Base-by-base conservation (phyloP, 2,329 filamentous ascomycete genomes). In the Claviceps digitariae region DNA sequence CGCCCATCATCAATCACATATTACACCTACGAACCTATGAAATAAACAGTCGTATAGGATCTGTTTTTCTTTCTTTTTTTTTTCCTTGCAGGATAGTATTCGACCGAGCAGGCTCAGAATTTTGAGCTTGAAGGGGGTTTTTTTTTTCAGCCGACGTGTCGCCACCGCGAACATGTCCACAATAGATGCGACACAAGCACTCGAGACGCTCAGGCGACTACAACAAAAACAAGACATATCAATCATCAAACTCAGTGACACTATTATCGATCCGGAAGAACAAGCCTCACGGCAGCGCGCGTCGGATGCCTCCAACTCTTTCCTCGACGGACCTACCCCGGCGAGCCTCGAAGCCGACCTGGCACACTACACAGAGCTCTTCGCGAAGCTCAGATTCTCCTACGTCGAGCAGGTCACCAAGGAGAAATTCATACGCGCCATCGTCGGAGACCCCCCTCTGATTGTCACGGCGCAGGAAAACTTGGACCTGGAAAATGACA, bases 381-480 rank as follows among this genome's bases (percentile, higher is more conserved):
- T 97, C 69, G 86, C 89, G 44, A 97, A 98, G 72, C 78, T 97
- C 41, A 88, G 91, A 61, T 97, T 97, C 74, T 94, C 87, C 58
- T 97, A 97, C 70, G 86, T 96, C 61, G 93, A 98, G 70, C 93
- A 97, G 74, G 90, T 97, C 57, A 97, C 91, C 46, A 98, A 97
- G 71, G 93, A 98, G 68, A 95, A 95, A 64, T 97, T 96, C 68
- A 84, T 98, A 52, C 87, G 90, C 60, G 84, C 87, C 58, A 94
- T 97, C 61, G 89, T 94, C 17, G 89, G 88, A 57, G 87, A 95
- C 57, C 89, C 90, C 49, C 93, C 91, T 0, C 76, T 90, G 17
- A 85, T 97, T 47, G 87, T 95, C 54, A 84, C 84, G 43, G 81
- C 84, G 45, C 79, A 83, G 61, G 90, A 97, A 64, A 97, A 96